A percentile compares a stretch with the other conserved stretches of the same genome.
These are phyloP conservation scores for Viola pubescens DNA, from an alignment of 441 rosid species.

Conservation along the genomic window DNA sequence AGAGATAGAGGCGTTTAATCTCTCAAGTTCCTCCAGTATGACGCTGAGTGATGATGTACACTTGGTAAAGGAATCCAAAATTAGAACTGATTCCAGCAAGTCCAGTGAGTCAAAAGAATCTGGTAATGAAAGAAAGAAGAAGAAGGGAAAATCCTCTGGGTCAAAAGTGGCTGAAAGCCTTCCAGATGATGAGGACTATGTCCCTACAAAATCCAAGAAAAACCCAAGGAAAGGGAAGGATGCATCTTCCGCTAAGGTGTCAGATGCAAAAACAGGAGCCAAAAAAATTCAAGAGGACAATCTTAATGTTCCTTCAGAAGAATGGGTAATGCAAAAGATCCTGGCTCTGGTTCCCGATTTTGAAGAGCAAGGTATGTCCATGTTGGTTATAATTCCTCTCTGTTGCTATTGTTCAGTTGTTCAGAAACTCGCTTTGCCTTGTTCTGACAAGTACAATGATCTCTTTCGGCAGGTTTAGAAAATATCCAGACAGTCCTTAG, in stretches of 20 bases:
- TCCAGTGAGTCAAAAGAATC: constrained; percentile 42
- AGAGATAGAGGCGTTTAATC: constrained; percentile 58
- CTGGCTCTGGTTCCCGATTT: constrained; percentile 55
- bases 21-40: constrained; percentile 37
- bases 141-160: constrained; percentile 65
- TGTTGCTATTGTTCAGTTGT: constrained; percentile 12
- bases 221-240: constrained; percentile 82
- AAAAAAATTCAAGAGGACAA: constrained; percentile 61
- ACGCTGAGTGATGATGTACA: constrained; percentile 27
- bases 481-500: constrained; percentile 47
- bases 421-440: constrained; percentile 1
- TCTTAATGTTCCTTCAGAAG: constrained; percentile 58
- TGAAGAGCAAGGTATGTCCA: constrained; percentile 67
- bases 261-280: constrained; percentile 52
- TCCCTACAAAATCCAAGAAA: constrained; percentile 70
- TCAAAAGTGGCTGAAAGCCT: constrained; percentile 45
- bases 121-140: constrained; percentile 58
- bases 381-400: constrained; percentile 9
- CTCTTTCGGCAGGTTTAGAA: constrained; percentile 51
- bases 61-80: constrained; percentile 39
- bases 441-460: constrained; percentile 19
- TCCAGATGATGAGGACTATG: constrained; percentile 54
- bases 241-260: constrained; percentile 40
- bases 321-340: constrained; percentile 71
- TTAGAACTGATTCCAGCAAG: constrained; percentile 37